A percentile compares a stretch with the other conserved stretches of the same genome.
Conservation (phyloP, 345 rosid genomes). For the Combretum micranthum region DNA sequence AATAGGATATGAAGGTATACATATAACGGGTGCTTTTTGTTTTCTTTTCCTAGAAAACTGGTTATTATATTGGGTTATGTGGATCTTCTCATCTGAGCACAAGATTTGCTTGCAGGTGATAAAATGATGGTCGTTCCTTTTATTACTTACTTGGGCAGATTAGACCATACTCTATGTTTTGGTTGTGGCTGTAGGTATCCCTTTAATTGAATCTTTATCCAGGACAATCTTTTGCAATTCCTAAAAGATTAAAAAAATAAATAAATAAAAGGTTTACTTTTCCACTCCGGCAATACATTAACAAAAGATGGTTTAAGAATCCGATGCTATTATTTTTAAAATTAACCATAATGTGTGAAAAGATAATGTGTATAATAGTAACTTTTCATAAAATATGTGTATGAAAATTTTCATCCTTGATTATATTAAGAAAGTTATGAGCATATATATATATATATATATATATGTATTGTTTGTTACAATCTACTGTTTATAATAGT, state of each 20-base stretch:
- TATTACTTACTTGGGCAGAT: conserved; percentile 1
- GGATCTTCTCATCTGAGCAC: conserved; percentile 7
- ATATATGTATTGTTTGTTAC: too few species aligned
- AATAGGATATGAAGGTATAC: neutral
- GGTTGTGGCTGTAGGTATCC: neutral
- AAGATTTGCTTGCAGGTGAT: conserved; percentile 4
- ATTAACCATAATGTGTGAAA: neutral
- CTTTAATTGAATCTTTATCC: neutral
- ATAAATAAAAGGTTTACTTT: neutral
- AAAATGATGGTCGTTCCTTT: conserved; percentile 6
- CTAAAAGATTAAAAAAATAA: too few species aligned
- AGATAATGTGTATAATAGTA: too few species aligned
- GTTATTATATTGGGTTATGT: neutral
- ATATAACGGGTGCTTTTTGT: neutral
- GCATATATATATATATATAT: too few species aligned
- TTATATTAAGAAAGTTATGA: neutral
- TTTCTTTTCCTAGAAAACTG: neutral
- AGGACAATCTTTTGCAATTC: conserved; percentile 1
- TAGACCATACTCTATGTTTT: too few species aligned
- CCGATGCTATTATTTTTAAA: neutral
- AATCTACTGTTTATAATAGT: too few species aligned
- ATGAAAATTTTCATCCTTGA: neutral
- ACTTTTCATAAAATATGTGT: too few species aligned
- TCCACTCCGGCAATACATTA: conserved; percentile 1
- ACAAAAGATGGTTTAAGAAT: conserved; percentile 1